phyloP scores from a whole-genome alignment of 1,284 basidiomycete genomes.

The Ustilago xerochloae region DNA sequence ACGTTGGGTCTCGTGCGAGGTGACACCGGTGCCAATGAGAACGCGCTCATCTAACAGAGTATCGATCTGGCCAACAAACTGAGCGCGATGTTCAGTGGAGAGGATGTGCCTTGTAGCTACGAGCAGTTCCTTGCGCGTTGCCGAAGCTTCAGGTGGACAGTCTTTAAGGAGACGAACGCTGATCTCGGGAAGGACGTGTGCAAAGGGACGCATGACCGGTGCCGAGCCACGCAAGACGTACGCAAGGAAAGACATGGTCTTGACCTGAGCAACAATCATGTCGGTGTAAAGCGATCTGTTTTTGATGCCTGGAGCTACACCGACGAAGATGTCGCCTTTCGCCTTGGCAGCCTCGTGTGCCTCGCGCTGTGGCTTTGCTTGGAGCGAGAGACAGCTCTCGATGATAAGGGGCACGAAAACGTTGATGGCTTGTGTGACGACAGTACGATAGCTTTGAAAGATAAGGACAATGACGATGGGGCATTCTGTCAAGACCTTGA shows the following conservation, averaged over 20 bases:
- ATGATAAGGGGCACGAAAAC: constrained; percentile 75
- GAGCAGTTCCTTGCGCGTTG: constrained; percentile 82
- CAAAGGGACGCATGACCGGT: constrained; percentile 81
- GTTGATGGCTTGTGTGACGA: constrained; percentile 77
- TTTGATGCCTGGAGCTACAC: constrained; percentile 77
- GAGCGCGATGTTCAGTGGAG: constrained; percentile 81
- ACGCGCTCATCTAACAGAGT: constrained; percentile 91
- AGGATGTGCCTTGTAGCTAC: constrained; percentile 92
- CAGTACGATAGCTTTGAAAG: constrained; percentile 81
- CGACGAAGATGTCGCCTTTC: constrained; percentile 83
- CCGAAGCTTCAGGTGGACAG: constrained; percentile 87
- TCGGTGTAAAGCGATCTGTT: constrained; percentile 86
- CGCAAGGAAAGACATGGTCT: constrained; percentile 84
- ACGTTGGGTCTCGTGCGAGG: constrained; percentile 81
- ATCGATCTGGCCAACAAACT: constrained; percentile 86
- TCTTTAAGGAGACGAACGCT: constrained; percentile 91
- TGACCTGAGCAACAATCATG: constrained; percentile 91
- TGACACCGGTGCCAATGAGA: constrained; percentile 83
- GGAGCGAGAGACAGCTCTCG: constrained; percentile 65
- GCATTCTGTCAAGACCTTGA: constrained; percentile 95
- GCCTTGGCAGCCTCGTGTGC: constrained; percentile 83
- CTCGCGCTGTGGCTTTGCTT: constrained; percentile 85
- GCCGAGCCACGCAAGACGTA: constrained; percentile 82
- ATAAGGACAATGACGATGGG: constrained; percentile 92
- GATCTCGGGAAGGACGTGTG: constrained; percentile 82